Conservation (phyloP, 495 filamentous ascomycete species). For the Ramalina peruviana region DNA sequence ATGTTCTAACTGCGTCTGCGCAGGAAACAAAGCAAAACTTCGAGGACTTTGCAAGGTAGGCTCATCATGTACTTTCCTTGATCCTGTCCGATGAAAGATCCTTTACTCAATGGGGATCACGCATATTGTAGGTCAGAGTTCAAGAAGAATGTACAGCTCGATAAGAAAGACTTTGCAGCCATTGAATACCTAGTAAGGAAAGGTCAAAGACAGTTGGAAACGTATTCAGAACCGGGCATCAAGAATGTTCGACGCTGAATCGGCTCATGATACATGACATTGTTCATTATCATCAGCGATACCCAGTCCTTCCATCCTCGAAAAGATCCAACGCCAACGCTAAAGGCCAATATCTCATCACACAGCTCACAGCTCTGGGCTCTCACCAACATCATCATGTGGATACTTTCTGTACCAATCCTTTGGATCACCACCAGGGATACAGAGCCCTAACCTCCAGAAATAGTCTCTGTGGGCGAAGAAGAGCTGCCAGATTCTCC, state of each 20-base stretch:
- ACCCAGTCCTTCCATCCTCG: too few species aligned
- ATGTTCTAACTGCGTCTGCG: background rate
- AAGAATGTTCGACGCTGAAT: constrained; percentile 50
- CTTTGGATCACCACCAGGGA: constrained; percentile 66
- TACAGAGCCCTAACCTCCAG: constrained; percentile 78
- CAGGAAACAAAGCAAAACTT: constrained; percentile 42
- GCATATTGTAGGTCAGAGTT: constrained; percentile 52
- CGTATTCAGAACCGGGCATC: constrained; percentile 70
- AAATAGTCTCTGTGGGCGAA: constrained; percentile 96
- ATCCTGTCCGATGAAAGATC: background rate
- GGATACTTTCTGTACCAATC: constrained; percentile 43
- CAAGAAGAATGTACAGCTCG: constrained; percentile 48
- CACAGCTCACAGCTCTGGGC: background rate
- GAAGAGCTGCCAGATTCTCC: constrained; percentile 79
- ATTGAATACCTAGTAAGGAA: constrained; percentile 83
- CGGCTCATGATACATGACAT: too few species aligned
- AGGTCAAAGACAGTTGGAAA: constrained; percentile 72
- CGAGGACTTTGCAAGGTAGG: constrained; percentile 39
- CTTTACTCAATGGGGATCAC: constrained; percentile 1
- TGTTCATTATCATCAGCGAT: too few species aligned
- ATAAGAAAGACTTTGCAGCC: constrained; percentile 77
- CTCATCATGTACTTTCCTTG: constrained; percentile 28
- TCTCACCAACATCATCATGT: constrained; percentile 1
- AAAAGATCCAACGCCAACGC: constrained; percentile 6
- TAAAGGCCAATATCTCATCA: background rate